A percentile compares a stretch with the other conserved stretches of the same genome.
phyloP scores from a whole-genome alignment of 78 protist species.

The Dictyostelium brefeldianum region DNA sequence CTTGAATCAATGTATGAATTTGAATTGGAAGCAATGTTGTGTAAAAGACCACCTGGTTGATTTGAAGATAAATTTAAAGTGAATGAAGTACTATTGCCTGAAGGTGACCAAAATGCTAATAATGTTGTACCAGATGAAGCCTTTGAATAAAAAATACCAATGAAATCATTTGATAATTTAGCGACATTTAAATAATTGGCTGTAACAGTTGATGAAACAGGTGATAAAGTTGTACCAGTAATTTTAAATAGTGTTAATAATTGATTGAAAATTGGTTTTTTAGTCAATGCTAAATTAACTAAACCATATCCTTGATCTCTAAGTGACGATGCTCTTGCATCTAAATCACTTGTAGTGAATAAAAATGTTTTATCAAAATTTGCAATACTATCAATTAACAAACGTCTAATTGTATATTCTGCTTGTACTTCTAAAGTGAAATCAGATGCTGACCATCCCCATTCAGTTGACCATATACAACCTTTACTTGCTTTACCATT shows the following conservation, averaged over 20 bases:
- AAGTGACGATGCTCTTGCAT: constrained; percentile 2
- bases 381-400: neutral
- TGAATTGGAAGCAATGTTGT: too few relatives aligned
- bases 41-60: too few relatives aligned
- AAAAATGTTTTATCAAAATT: constrained; percentile 17
- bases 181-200: neutral
- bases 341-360: constrained; percentile 20
- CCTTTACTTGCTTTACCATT: neutral
- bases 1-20: too few relatives aligned
- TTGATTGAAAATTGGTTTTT: constrained; percentile 4
- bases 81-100: neutral
- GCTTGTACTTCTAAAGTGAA: neutral
- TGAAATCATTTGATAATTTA: neutral
- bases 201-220: neutral
- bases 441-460: constrained; percentile 6
- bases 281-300: neutral
- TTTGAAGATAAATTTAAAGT: neutral
- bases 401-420: neutral
- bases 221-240: neutral
- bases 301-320: constrained; percentile 25
- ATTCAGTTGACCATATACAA: neutral
- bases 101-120: neutral
- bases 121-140: neutral
- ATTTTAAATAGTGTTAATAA: neutral
- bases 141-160: neutral